Percentiles rank a stretch among this genome's conserved stretches.
Evolutionary conservation across 1,284 basidiomycete species (phyloP).

Genomic region (Volvariella volvacea): DNA sequence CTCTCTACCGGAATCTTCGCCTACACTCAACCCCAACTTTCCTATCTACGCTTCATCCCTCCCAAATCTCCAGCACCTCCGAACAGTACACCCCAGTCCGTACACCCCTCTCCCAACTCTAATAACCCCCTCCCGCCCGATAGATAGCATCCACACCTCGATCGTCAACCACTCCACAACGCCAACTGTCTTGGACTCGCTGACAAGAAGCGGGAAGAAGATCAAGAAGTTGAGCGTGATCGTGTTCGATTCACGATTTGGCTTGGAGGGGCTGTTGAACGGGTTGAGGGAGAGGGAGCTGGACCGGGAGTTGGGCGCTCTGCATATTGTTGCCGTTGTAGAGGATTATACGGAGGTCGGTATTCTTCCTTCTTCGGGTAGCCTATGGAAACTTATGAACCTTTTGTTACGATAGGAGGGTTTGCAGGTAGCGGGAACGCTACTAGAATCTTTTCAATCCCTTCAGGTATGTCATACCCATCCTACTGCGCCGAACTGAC

Average conservation of each 20-base stretch:
- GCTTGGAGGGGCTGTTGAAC: conserved; percentile 35
- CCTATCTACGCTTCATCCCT: conserved; percentile 33
- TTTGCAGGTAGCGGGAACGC: too few relatives aligned
- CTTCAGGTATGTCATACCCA: conserved; percentile 26
- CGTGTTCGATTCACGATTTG: conserved; percentile 39
- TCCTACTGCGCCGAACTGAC: neutral
- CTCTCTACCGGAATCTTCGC: neutral
- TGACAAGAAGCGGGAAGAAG: conserved; percentile 30
- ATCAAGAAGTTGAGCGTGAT: conserved; percentile 49
- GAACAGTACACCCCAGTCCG: conserved; percentile 47
- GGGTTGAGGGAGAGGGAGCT: conserved; percentile 41
- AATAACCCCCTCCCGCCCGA: conserved; percentile 35
- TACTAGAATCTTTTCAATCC: conserved; percentile 19
- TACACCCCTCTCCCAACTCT: conserved; percentile 38
- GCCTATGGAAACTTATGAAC: too few relatives aligned
- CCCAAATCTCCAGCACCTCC: conserved; percentile 41
- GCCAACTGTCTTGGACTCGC: conserved; percentile 35
- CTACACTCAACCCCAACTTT: conserved; percentile 16
- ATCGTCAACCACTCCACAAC: conserved; percentile 26
- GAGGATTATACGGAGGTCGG: conserved; percentile 37
- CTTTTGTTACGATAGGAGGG: too few relatives aligned
- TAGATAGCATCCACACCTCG: conserved; percentile 47
- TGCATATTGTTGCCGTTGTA: conserved; percentile 49
- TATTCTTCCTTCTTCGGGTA: conserved; percentile 6
- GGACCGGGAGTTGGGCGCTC: conserved; percentile 34